phyloP scores from a whole-genome alignment of 306 rosid species.

The Sechiopsis laciniata region DNA sequence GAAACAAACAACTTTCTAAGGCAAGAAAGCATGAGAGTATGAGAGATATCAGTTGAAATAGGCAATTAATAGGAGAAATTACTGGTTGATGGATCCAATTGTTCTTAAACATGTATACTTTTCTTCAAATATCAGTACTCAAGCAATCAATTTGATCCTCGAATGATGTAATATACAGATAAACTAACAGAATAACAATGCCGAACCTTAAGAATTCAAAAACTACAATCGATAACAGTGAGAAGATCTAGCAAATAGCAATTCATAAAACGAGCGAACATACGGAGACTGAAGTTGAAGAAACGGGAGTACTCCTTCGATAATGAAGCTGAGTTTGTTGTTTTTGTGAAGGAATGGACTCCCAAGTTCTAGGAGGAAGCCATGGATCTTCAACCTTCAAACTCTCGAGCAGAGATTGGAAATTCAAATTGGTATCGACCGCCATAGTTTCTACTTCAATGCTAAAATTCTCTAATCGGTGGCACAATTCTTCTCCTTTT shows the following conservation, averaged over 20 bases:
- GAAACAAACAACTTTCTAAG: too few relatives aligned
- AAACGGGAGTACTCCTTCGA: constrained; percentile 12
- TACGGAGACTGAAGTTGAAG: constrained; percentile 62
- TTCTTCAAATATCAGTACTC: constrained; percentile 2
- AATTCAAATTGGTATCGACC: constrained; percentile 40
- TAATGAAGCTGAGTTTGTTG: constrained; percentile 35
- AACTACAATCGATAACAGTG: not conserved
- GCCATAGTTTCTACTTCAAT: constrained; percentile 27
- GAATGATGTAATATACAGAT: not conserved
- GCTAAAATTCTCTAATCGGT: not conserved
- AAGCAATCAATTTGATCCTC: not conserved
- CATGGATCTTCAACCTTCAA: constrained; percentile 64
- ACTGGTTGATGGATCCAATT: not conserved
- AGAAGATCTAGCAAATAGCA: not conserved
- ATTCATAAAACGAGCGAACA: constrained; percentile 22
- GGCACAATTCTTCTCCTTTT: not conserved
- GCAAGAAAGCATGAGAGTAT: too few relatives aligned
- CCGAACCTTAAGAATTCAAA: not conserved
- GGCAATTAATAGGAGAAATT: too few relatives aligned
- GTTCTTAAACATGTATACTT: not conserved
- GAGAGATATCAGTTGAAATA: too few relatives aligned
- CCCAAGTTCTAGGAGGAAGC: constrained; percentile 80
- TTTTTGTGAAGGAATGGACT: constrained; percentile 56
- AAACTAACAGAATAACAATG: not conserved
- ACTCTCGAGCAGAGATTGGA: constrained; percentile 43